Evolutionary conservation across 2,329 filamentous ascomycete genomes (phyloP).

Genomic region (Sarocladium kiliense): DNA sequence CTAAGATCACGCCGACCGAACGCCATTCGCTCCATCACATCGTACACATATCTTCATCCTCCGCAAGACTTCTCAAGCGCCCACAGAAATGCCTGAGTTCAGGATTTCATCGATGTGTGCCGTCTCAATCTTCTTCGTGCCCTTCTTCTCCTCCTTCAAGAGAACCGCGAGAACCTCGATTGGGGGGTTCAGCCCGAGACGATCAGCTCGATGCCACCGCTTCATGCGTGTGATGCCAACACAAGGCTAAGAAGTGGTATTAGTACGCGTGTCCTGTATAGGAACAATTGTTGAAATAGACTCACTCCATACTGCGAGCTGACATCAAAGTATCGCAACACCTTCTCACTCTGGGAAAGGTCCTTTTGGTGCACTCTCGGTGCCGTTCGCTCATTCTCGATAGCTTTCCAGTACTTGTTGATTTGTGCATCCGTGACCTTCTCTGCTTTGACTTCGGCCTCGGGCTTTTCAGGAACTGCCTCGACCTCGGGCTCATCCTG

Average conservation of each 20-base stretch:
- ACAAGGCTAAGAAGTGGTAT: slow-evolving; percentile 60
- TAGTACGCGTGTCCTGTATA: slow-evolving; percentile 13
- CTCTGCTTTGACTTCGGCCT: slow-evolving; percentile 53
- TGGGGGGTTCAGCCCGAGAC: slow-evolving; percentile 78
- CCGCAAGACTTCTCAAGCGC: slow-evolving; percentile 20
- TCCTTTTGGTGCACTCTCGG: slow-evolving; percentile 73
- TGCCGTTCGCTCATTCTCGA: slow-evolving; percentile 65
- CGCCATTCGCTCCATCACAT: slow-evolving; percentile 11
- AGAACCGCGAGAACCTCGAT: slow-evolving; percentile 86
- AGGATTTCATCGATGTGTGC: slow-evolving; percentile 71
- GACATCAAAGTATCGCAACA: slow-evolving; percentile 87
- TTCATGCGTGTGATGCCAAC: slow-evolving; percentile 76
- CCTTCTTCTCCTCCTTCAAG: slow-evolving; percentile 57
- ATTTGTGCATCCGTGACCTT: slow-evolving; percentile 65
- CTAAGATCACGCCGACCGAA: slow-evolving; percentile 9
- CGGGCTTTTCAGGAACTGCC: slow-evolving; percentile 36
- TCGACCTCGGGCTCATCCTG: slow-evolving; percentile 19
- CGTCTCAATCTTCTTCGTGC: slow-evolving; percentile 46
- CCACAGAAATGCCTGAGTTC: slow-evolving; percentile 39
- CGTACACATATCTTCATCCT: background rate
- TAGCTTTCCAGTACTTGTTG: slow-evolving; percentile 67
- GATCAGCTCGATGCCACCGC: slow-evolving; percentile 83
- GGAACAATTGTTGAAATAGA: slow-evolving; percentile 18
- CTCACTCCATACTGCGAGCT: slow-evolving; percentile 87
- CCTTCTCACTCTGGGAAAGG: slow-evolving; percentile 71